Conservation (phyloP, 2,329 filamentous ascomycete genomes). For the Cladosporium sp. region DNA sequence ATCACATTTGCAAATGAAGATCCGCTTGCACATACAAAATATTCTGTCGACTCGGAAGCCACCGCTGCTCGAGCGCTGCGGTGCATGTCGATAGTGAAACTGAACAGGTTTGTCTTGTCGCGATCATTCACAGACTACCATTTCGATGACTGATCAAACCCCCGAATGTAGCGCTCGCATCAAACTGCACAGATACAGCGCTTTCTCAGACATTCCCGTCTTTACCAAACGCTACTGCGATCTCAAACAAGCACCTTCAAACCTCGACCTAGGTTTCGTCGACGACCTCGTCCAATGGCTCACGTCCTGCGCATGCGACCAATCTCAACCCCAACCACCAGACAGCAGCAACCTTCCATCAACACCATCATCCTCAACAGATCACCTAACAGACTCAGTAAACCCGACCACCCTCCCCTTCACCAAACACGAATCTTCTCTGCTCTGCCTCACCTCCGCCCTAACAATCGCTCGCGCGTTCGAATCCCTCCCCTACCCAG, state of each 20-base stretch:
- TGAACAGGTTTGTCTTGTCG: conserved; percentile 42
- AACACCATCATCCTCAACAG: background rate
- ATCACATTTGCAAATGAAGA: background rate
- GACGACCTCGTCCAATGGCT: conserved; percentile 17
- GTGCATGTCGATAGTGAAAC: conserved; percentile 47
- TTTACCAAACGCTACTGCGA: conserved; percentile 50
- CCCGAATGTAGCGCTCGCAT: conserved; percentile 42
- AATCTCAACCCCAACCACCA: conserved; percentile 16
- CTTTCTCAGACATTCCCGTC: conserved; percentile 49
- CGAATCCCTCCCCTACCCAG: conserved; percentile 30
- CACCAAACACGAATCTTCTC: conserved; percentile 44
- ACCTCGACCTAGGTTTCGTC: conserved; percentile 4
- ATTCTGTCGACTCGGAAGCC: conserved; percentile 38
- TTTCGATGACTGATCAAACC: conserved; percentile 5
- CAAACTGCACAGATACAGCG: conserved; percentile 50
- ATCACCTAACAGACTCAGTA: no score
- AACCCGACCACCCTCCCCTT: conserved; percentile 35
- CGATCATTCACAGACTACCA: no score
- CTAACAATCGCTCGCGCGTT: conserved; percentile 47
- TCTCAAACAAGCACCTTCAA: conserved; percentile 33
- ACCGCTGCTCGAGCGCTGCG: conserved; percentile 44
- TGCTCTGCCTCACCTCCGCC: conserved; percentile 48
- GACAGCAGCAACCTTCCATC: background rate
- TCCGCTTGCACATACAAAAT: conserved; percentile 30
- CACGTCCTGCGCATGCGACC: conserved; percentile 10